Conservation (phyloP, 2,329 filamentous ascomycete genomes). For the Camillea tinctor region DNA sequence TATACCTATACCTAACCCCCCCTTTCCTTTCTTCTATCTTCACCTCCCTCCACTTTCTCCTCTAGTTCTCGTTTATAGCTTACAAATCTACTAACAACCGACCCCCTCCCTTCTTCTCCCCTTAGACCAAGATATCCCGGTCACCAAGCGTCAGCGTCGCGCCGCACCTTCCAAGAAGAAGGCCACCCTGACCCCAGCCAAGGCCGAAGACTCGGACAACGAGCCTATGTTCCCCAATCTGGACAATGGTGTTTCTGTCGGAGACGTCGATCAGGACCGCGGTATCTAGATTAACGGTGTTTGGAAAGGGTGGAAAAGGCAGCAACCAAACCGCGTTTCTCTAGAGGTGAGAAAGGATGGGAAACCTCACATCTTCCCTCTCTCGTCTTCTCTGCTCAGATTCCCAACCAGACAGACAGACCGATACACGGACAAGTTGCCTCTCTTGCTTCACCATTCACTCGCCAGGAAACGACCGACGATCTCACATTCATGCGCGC, state of each 20-base stretch:
- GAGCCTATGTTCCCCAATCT: background rate
- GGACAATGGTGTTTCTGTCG: background rate
- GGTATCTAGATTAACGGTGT: background rate
- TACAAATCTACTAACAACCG: constrained; percentile 1
- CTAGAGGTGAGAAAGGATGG: too few relatives aligned
- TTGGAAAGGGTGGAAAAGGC: background rate
- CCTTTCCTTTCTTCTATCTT: background rate
- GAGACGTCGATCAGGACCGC: background rate
- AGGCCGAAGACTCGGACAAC: background rate
- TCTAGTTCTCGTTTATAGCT: background rate
- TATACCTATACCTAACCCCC: background rate
- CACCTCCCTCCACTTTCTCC: background rate
- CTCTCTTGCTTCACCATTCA: too few relatives aligned
- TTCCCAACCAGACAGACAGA: too few relatives aligned
- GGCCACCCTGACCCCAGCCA: background rate
- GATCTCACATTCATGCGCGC: too few relatives aligned
- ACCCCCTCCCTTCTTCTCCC: background rate
- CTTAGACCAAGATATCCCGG: background rate
- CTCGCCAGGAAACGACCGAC: too few relatives aligned
- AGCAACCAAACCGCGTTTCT: background rate
- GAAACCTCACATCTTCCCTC: too few relatives aligned
- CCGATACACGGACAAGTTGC: too few relatives aligned
- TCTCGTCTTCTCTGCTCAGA: too few relatives aligned
- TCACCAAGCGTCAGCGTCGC: constrained; percentile 1
- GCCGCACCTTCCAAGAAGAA: background rate